These are phyloP conservation scores for Saturnispora kantuleensis DNA, from an alignment of 805 yeast genomes.

Conservation along the genomic window DNA sequence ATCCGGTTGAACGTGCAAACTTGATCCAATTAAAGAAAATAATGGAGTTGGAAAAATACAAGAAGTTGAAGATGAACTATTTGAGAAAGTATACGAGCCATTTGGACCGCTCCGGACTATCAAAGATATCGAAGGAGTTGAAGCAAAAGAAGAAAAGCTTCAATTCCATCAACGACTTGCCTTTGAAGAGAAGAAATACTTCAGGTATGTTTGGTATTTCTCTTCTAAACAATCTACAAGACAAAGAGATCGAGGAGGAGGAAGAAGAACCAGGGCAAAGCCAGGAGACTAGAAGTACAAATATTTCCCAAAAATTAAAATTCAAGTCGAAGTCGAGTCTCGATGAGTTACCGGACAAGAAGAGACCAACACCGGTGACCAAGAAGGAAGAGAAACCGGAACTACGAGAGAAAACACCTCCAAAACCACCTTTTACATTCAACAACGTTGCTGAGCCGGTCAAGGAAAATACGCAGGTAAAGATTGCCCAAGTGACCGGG, in stretches of 20 bases:
- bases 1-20: conserved; percentile 26
- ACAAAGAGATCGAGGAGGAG: conserved; percentile 13
- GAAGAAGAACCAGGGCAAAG: conserved; percentile 3
- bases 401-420: neutral
- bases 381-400: neutral
- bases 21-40: conserved; percentile 25
- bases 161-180: conserved; percentile 9
- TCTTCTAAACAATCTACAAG: conserved; percentile 11
- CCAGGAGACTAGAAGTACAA: conserved; percentile 3
- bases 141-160: conserved; percentile 8
- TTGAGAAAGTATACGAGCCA: conserved; percentile 26
- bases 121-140: conserved; percentile 7
- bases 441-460: neutral
- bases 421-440: conserved; percentile 1
- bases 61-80: conserved; percentile 37
- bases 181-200: conserved; percentile 18
- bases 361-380: conserved; percentile 9
- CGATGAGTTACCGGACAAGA: conserved; percentile 12
- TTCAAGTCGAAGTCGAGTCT: conserved; percentile 13
- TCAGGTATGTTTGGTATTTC: conserved; percentile 20
- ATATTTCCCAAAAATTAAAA: conserved; percentile 18
- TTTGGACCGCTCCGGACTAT: conserved; percentile 10
- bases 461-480: no score
- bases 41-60: conserved; percentile 37
- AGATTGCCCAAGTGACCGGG: no score